Evolutionary conservation across 2,329 filamentous ascomycete genomes (phyloP), one percentile per base, ranked within the genome.

Genomic region (Zymoseptoria brevis): DNA sequence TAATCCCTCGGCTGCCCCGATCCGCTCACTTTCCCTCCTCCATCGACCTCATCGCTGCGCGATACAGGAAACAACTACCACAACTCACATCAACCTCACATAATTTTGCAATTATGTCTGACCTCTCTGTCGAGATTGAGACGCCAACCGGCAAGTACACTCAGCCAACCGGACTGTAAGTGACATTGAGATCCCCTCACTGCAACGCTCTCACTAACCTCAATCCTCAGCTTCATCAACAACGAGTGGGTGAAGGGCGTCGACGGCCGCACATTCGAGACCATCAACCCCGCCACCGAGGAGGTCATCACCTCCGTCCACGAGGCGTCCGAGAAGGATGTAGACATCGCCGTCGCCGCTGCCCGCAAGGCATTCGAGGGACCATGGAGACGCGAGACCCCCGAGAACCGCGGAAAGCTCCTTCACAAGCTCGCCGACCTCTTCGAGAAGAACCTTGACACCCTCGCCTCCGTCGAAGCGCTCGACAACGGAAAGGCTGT

Each of bases 241-340:
- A 92, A 93, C 76, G 88, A 96, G 77, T 96, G 87, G 79, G 84
- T 95, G 65, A 85, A 88, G 75, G 82, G 85, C 73, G 86, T 88
- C 64, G 89, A 96, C 69, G 91, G 91, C 79, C 87, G 90, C 83
- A 91, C 87, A 67, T 94, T 96, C 72, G 90, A 96, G 78, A 88
- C 91, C 75, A 87, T 94, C 81, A 96, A 96, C 83, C 91, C 91
- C 61, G 72, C 87, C 65, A 90, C 84, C 66, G 92, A 96, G 76
- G 86, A 91, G 76, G 84, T 90, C 71, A 95, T 96, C 79, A 83
- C 81, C 80, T 86, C 86, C 57, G 89, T 96, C 68, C 79, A 84
- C 73, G 91, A 96, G 79, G 92, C 87, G 72, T 89, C 87, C 65
- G 90, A 95, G 81, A 91, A 95, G 81, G 90, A 94, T 79, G 80